A percentile compares a stretch with the other conserved stretches of the same genome.
phyloP scores from a whole-genome alignment of 768 basidiomycete species.

The Dentipellis fragilis region DNA sequence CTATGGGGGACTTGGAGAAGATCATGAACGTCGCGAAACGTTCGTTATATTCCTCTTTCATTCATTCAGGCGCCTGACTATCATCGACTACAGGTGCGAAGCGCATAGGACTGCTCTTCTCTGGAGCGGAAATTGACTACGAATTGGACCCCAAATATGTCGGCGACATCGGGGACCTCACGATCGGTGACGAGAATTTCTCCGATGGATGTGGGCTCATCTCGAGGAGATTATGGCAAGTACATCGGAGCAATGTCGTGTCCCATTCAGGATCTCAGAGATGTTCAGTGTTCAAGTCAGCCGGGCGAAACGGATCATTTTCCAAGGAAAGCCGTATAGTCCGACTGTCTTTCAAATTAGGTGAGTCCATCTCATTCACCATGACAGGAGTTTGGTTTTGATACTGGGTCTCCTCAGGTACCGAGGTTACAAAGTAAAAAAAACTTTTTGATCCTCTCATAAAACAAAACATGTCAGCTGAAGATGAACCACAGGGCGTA shows the following conservation, averaged over 20 bases:
- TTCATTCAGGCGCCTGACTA: background rate
- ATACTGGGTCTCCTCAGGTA: constrained; percentile 31
- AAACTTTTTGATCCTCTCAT: background rate
- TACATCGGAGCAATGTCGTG: background rate
- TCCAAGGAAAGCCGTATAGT: constrained; percentile 45
- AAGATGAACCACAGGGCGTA: constrained; percentile 33
- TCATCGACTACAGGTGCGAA: constrained; percentile 41
- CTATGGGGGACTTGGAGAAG: constrained; percentile 43
- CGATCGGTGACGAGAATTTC: constrained; percentile 44
- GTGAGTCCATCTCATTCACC: constrained; percentile 18
- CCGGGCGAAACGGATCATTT: constrained; percentile 43
- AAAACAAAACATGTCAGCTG: background rate
- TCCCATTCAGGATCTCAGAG: background rate
- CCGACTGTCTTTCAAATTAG: constrained; percentile 57
- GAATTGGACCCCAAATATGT: constrained; percentile 37
- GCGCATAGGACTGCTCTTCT: constrained; percentile 58
- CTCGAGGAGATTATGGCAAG: constrained; percentile 24
- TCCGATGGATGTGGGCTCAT: constrained; percentile 67
- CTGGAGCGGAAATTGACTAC: constrained; percentile 51
- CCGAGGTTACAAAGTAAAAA: constrained; percentile 44
- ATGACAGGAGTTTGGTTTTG: too few species aligned
- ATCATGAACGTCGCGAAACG: constrained; percentile 62
- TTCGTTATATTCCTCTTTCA: constrained; percentile 18
- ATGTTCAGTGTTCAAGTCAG: constrained; percentile 39
- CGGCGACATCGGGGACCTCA: constrained; percentile 51